phyloP scores from a whole-genome alignment of 805 yeast species.

The Candida endomychidarum region DNA sequence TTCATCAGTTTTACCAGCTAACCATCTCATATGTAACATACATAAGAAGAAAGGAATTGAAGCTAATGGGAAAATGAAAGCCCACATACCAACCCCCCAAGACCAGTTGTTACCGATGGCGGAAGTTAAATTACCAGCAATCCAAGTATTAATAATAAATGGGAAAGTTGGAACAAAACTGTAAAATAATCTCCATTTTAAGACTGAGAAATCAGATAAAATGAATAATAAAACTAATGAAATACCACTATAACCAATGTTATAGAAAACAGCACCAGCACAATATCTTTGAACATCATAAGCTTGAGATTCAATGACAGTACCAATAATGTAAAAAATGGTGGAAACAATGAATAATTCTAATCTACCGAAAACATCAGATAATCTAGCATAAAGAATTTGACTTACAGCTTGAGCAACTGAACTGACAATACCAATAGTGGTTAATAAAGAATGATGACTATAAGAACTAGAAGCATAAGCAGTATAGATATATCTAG shows the following conservation, averaged over 20 bases:
- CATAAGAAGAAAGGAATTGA: constrained; percentile 57
- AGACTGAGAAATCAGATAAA: constrained; percentile 62
- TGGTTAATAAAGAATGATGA: constrained; percentile 55
- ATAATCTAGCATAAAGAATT: constrained; percentile 59
- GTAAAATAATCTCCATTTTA: constrained; percentile 68
- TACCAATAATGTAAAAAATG: constrained; percentile 59
- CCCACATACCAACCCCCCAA: constrained; percentile 85
- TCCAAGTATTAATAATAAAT: constrained; percentile 75
- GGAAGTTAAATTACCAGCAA: constrained; percentile 56
- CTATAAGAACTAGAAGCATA: constrained; percentile 54
- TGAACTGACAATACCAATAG: constrained; percentile 54
- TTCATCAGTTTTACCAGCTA: constrained; percentile 53
- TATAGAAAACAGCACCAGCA: constrained; percentile 57
- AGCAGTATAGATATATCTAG: constrained; percentile 39
- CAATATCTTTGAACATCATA: constrained; percentile 56
- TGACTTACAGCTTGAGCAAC: constrained; percentile 68
- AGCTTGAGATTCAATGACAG: constrained; percentile 63
- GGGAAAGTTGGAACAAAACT: constrained; percentile 70
- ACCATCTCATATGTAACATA: constrained; percentile 54
- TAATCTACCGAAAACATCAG: constrained; percentile 67
- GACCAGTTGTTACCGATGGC: constrained; percentile 50
- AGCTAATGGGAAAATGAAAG: constrained; percentile 67
- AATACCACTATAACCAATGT: constrained; percentile 61
- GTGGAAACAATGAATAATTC: constrained; percentile 50
- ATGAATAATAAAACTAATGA: constrained; percentile 55